Evolutionary conservation across 768 basidiomycete genomes (phyloP).

Genomic region (Thelephora ganbajun): DNA sequence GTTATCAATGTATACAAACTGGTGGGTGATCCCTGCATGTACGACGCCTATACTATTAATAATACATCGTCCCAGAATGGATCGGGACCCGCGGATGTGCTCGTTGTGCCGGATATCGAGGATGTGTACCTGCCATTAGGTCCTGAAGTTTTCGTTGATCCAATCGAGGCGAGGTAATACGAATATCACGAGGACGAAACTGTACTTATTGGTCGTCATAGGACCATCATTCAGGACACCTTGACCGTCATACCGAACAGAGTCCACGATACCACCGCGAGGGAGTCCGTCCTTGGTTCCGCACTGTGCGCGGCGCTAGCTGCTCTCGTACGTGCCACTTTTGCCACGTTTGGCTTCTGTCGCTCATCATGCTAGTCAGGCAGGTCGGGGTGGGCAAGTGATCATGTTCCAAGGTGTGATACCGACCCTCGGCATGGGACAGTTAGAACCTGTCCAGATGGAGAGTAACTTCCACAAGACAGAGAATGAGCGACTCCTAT

Average conservation of each 20-base stretch:
- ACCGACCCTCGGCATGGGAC: conserved; percentile 63
- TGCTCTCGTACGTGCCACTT: conserved; percentile 21
- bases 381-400: conserved; percentile 66
- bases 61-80: conserved; percentile 21
- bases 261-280: conserved; percentile 32
- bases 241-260: conserved; percentile 51
- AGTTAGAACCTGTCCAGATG: conserved; percentile 37
- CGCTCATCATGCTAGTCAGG: conserved; percentile 21
- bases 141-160: conserved; percentile 64
- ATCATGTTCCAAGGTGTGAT: conserved; percentile 56
- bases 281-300: conserved; percentile 64
- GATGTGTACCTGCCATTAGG: conserved; percentile 79
- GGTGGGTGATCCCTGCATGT: conserved; percentile 39
- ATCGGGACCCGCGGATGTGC: conserved; percentile 40
- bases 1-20: conserved; percentile 83
- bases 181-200: not conserved
- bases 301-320: conserved; percentile 60
- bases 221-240: conserved; percentile 49
- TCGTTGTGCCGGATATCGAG: conserved; percentile 81
- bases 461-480: conserved; percentile 67
- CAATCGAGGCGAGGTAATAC: conserved; percentile 52
- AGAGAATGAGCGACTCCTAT: conserved; percentile 76
- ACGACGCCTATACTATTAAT: not conserved
- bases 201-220: conserved; percentile 15
- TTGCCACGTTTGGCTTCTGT: conserved; percentile 1